Percentiles rank a stretch among this genome's conserved stretches.
Conservation (phyloP, 2,329 filamentous ascomycete genomes). For the Nemania abortiva region DNA sequence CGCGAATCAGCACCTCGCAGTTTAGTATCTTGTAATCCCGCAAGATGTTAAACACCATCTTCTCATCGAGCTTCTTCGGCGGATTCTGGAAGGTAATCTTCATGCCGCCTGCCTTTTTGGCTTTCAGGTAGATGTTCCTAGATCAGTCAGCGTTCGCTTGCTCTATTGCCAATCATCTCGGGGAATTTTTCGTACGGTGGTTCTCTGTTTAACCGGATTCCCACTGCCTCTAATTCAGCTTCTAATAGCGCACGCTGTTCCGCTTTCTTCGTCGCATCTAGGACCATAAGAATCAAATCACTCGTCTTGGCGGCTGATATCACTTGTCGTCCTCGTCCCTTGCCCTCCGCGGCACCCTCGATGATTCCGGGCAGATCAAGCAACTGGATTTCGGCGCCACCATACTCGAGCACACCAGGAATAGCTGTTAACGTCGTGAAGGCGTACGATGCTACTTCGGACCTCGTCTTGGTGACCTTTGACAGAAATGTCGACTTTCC, state of each 20-base stretch:
- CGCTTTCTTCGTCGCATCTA: conserved; percentile 95
- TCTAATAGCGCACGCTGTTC: conserved; percentile 93
- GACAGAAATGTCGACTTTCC: conserved; percentile 99
- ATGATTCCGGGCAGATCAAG: conserved; percentile 98
- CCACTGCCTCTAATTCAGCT: conserved; percentile 92
- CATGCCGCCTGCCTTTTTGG: conserved; percentile 96
- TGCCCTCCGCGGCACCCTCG: conserved; percentile 94
- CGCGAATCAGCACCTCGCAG: conserved; percentile 93
- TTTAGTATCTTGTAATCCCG: conserved; percentile 99
- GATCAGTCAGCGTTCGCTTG: conserved; percentile 18
- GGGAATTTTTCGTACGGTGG: conserved; percentile 74
- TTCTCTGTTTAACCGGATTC: conserved; percentile 90
- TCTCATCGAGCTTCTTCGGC: conserved; percentile 93
- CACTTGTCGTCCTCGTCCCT: conserved; percentile 94
- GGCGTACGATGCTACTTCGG: conserved; percentile 93
- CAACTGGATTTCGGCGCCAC: conserved; percentile 96
- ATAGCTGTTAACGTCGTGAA: conserved; percentile 99
- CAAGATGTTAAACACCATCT: conserved; percentile 97
- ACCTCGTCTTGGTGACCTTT: conserved; percentile 98
- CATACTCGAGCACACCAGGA: conserved; percentile 96
- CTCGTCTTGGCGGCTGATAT: conserved; percentile 99
- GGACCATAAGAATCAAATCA: conserved; percentile 94
- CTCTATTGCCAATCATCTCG: neutral
- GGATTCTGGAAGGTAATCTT: conserved; percentile 96
- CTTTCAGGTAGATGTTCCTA: conserved; percentile 96